A percentile compares a stretch with the other conserved stretches of the same genome.
Conservation (phyloP, 2,329 filamentous ascomycete genomes). For the Fusarium dimerum region DNA sequence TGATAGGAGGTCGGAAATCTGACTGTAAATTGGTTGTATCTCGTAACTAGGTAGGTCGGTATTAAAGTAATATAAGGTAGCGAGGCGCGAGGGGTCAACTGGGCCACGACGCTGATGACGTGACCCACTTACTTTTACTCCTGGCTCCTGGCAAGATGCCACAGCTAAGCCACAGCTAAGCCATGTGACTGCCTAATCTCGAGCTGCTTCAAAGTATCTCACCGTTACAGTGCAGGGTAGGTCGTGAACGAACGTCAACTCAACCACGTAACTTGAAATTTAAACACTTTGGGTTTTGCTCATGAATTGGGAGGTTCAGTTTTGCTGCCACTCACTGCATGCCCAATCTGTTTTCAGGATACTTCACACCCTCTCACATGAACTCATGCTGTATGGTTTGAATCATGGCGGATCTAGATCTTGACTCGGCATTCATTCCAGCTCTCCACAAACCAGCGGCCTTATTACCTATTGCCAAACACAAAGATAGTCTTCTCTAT, state of each 20-base stretch:
- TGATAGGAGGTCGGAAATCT: slow-evolving; percentile 22
- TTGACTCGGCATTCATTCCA: slow-evolving; percentile 67
- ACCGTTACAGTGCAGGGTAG: too few relatives aligned
- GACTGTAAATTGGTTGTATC: slow-evolving; percentile 28
- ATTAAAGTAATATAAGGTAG: slow-evolving; percentile 28
- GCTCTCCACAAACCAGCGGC: slow-evolving; percentile 83
- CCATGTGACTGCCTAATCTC: slow-evolving; percentile 23
- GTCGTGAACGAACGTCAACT: too few relatives aligned
- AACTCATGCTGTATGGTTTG: too few relatives aligned
- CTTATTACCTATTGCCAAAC: slow-evolving; percentile 82
- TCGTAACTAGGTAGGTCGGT: slow-evolving; percentile 14
- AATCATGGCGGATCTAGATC: slow-evolving; percentile 57
- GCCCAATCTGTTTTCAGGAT: too few relatives aligned
- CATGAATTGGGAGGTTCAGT: too few relatives aligned
- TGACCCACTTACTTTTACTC: slow-evolving; percentile 40
- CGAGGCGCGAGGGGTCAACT: slow-evolving; percentile 34
- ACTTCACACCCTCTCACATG: too few relatives aligned
- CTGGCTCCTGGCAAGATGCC: slow-evolving; percentile 1
- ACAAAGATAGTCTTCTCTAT: slow-evolving; percentile 79
- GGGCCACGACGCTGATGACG: slow-evolving; percentile 40
- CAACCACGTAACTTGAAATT: too few relatives aligned
- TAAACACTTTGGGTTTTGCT: too few relatives aligned
- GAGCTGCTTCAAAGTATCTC: too few relatives aligned
- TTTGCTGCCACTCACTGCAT: too few relatives aligned
- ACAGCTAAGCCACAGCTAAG: slow-evolving; percentile 24